Evolutionary conservation across 208 protist genomes (phyloP), one percentile per base, ranked within the genome.

Genomic region (Naegleria gruberi): DNA sequence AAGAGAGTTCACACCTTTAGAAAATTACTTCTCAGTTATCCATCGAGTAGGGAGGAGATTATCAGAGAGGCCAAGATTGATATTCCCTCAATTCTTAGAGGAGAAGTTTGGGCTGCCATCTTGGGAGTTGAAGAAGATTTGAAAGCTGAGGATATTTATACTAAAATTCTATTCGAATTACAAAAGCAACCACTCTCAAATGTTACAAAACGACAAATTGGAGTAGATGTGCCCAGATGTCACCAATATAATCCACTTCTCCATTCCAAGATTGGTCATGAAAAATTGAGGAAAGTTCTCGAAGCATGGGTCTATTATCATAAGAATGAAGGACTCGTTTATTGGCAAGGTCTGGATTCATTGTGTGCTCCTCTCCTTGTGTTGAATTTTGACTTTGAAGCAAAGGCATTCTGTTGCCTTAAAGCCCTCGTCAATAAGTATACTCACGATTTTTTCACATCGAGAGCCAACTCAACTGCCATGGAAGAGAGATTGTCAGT

Each of bases 331-430:
- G 34, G 26, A 26, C 40, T 94, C 6, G 91, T 94, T 73, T 98
- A 98, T 92, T 98, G 97, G 97, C 97, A 98, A 91, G 97, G 97
- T 0, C 85, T 98, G 12, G 97, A 99, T 90, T 98, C 95, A 90
- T 91, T 99, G 2, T 94, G 93, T 40, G 95, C 97, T 40, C 93
- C 97, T 65, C 95, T 98, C 85, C 90, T 90, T 37, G 46, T 89
- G 15, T 91, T 95, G 15, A 91, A 94, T 87, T 94, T 95, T 55
- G 47, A 93, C 46, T 77, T 93, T 92, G 96, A 98, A 90, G 89
- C 97, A 12, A 94, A 95, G 41, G 96, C 96, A 30, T 92, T 96
- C 44, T 93, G 93, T 46, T 96, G 94, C 90, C 91, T 98, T 15
- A 91, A 95, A 77, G 47, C 89, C 37, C 90, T 99, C n/a, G 94